These are phyloP conservation scores for Candida loeiensis DNA, from an alignment of 805 yeast genomes.

Conservation along the genomic window DNA sequence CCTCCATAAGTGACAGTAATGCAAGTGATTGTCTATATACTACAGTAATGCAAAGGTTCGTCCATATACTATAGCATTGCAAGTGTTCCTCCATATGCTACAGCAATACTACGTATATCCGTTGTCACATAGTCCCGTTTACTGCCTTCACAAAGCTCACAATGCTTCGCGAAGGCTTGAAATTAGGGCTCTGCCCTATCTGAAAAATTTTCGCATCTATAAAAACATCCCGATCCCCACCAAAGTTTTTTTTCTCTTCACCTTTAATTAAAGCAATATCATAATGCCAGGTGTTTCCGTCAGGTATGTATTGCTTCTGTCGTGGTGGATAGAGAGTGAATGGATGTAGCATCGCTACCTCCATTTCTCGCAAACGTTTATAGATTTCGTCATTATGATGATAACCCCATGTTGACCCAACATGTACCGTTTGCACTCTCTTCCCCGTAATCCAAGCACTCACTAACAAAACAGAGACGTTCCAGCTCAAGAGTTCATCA, in stretches of 20 bases:
- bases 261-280: conserved; percentile 24
- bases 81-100: too few relatives aligned
- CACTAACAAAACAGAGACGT: conserved; percentile 81
- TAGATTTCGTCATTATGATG: conserved; percentile 3
- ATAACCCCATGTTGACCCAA: neutral
- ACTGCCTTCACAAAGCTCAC: too few relatives aligned
- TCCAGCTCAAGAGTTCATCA: conserved; percentile 99
- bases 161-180: too few relatives aligned
- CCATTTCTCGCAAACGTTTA: conserved; percentile 11
- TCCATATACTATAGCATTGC: too few relatives aligned
- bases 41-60: too few relatives aligned
- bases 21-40: neutral
- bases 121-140: too few relatives aligned
- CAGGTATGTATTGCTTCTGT: conserved; percentile 63
- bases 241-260: conserved; percentile 6
- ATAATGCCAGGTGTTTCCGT: conserved; percentile 98
- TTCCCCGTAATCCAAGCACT: conserved; percentile 5
- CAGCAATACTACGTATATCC: too few relatives aligned
- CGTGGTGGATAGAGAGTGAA: conserved; percentile 25
- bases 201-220: conserved; percentile 2
- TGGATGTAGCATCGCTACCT: conserved; percentile 2
- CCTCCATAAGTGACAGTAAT: too few relatives aligned
- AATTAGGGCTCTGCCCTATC: conserved; percentile 1
- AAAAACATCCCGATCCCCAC: conserved; percentile 2
- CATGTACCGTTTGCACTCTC: conserved; percentile 7